phyloP scores from a whole-genome alignment of 176 grass and related monocot genomes.

The barley (Hordeum vulgare) region DNA sequence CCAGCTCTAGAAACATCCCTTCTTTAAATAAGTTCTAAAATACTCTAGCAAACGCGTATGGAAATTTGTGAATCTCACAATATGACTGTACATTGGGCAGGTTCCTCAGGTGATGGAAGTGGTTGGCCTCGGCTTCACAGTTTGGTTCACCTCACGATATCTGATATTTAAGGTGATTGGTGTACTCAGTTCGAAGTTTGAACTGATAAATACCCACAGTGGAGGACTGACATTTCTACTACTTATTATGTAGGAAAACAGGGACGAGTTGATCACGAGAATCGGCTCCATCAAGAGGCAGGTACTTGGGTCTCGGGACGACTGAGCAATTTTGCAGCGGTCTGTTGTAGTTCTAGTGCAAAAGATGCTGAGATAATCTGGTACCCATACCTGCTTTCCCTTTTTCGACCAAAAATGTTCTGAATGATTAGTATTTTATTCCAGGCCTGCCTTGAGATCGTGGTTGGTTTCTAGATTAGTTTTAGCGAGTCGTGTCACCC shows the following conservation, averaged over 20 bases:
- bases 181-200: background rate
- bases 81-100: constrained; percentile 22
- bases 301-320: constrained; percentile 41
- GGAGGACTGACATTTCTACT: background rate
- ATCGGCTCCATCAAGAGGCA: constrained; percentile 55
- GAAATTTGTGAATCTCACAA: background rate
- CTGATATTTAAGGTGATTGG: constrained; percentile 74
- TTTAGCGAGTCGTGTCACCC: background rate
- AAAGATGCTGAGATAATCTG: background rate
- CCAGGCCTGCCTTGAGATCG: background rate
- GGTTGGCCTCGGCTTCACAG: constrained; percentile 74
- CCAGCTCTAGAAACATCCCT: background rate
- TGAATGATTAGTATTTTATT: constrained; percentile 1
- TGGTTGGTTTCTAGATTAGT: background rate
- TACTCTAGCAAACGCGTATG: background rate
- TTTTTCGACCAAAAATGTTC: background rate
- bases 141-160: constrained; percentile 86
- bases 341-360: background rate
- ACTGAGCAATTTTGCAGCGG: constrained; percentile 15
- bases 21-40: background rate
- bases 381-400: background rate
- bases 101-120: constrained; percentile 90
- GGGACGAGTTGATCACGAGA: constrained; percentile 46
- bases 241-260: constrained; percentile 42
- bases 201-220: background rate